These are phyloP conservation scores for Silene latifolia DNA, from an alignment of 148 eudicot species.

Conservation along the genomic window DNA sequence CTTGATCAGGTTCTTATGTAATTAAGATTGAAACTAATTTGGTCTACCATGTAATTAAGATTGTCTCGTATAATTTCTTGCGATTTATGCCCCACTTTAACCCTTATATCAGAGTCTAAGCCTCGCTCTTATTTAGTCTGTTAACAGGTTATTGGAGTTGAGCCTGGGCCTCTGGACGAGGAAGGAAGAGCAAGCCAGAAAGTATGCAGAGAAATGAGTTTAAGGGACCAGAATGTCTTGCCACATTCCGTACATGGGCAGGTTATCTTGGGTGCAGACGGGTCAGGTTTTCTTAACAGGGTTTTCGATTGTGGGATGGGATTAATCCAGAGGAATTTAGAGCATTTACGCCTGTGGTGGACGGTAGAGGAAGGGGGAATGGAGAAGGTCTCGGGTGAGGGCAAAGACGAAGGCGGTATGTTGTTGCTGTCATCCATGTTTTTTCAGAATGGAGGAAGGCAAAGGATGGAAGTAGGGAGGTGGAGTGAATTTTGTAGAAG, in stretches of 20 bases:
- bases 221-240: constrained; percentile 81
- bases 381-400: background rate
- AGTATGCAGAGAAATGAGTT: too few species aligned
- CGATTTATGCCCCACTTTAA: too few species aligned
- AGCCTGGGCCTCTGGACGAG: too few species aligned
- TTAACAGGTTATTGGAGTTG: too few species aligned
- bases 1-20: too few species aligned
- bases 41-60: too few species aligned
- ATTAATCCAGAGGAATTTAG: constrained; percentile 14
- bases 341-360: background rate
- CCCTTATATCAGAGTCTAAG: too few species aligned
- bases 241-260: constrained; percentile 85
- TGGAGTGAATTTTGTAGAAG: background rate
- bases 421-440: background rate
- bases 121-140: too few species aligned
- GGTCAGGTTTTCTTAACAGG: constrained; percentile 48
- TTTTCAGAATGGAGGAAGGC: background rate
- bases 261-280: constrained; percentile 62
- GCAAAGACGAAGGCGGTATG: constrained; percentile 8
- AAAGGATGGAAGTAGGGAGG: constrained; percentile 22
- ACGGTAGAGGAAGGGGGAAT: background rate
- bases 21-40: too few species aligned
- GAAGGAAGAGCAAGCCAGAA: too few species aligned
- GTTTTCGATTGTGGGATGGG: background rate
- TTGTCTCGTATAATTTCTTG: too few species aligned